Evolutionary conservation across 2,329 filamentous ascomycete species (phyloP).

Genomic region (Aspergillus intermedius): DNA sequence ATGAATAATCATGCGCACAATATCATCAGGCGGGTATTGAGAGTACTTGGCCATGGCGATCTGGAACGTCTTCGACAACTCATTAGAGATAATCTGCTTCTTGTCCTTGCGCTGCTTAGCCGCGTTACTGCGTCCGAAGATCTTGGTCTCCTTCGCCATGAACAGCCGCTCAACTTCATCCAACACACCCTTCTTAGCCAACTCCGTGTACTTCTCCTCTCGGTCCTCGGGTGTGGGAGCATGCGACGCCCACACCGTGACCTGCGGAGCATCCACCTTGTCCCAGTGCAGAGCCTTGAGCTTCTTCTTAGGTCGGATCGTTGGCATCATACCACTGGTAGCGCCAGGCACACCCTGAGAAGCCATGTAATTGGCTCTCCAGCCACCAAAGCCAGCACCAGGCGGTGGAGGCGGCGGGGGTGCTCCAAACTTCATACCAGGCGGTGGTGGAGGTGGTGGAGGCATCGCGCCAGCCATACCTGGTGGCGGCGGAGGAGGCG

Average conservation of each 20-base stretch:
- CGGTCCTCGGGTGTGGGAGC: constrained; percentile 78
- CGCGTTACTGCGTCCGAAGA: constrained; percentile 59
- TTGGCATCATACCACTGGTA: constrained; percentile 63
- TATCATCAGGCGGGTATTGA: constrained; percentile 71
- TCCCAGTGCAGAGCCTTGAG: constrained; percentile 99
- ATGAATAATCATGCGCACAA: constrained; percentile 90
- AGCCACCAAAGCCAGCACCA: constrained; percentile 53
- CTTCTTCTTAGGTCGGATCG: constrained; percentile 94
- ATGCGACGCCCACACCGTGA: constrained; percentile 87
- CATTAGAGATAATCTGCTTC: constrained; percentile 91
- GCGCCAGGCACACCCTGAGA: constrained; percentile 50
- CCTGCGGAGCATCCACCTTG: constrained; percentile 87
- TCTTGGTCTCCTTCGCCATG: constrained; percentile 93
- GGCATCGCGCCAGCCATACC: constrained; percentile 35
- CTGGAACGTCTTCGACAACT: constrained; percentile 83
- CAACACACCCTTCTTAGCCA: constrained; percentile 88
- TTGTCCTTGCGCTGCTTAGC: constrained; percentile 80
- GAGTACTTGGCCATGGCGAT: constrained; percentile 93
- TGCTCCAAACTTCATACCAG: constrained; percentile 36
- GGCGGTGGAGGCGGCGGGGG: constrained; percentile 61
- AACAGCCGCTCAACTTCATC: constrained; percentile 98
- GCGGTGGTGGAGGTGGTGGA: constrained; percentile 38
- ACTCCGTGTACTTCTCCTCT: constrained; percentile 91
- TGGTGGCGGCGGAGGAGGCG: constrained; percentile 39
- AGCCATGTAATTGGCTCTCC: constrained; percentile 66